These are phyloP conservation scores for Trichoderma simmonsii DNA, from an alignment of 2,329 filamentous ascomycete species.

Conservation along the genomic window DNA sequence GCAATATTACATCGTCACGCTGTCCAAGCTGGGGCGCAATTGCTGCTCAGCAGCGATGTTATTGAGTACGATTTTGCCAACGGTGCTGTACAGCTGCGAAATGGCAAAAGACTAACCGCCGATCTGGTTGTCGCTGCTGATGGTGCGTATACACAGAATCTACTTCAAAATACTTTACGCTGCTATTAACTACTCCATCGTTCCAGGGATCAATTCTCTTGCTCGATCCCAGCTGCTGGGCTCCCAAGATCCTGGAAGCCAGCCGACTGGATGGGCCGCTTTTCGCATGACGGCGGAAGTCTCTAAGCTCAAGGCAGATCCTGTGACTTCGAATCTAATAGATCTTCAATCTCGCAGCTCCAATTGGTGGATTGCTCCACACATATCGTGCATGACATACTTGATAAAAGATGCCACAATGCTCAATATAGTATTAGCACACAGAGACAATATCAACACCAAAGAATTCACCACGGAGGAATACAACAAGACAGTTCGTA, in stretches of 20 bases:
- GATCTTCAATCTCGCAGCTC: conserved; percentile 24
- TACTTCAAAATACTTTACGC: neutral
- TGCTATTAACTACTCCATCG: neutral
- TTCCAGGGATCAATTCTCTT: conserved; percentile 28
- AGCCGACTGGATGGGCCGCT: conserved; percentile 38
- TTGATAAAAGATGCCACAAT: conserved; percentile 38
- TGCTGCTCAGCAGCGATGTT: conserved; percentile 28
- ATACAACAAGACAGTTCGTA: conserved; percentile 9
- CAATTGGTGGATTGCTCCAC: conserved; percentile 37
- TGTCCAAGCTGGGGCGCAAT: conserved; percentile 25
- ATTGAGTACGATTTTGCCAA: conserved; percentile 23
- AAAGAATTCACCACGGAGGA: conserved; percentile 12
- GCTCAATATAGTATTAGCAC: conserved; percentile 45
- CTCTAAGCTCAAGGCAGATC: conserved; percentile 33
- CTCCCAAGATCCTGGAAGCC: conserved; percentile 16
- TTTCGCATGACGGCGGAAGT: conserved; percentile 40
- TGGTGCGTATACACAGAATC: conserved; percentile 24
- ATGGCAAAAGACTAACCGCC: conserved; percentile 25
- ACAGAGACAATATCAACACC: conserved; percentile 32
- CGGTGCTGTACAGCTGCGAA: conserved; percentile 23
- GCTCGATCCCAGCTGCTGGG: conserved; percentile 25
- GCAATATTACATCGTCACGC: conserved; percentile 30
- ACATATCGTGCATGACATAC: conserved; percentile 44
- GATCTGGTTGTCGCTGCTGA: conserved; percentile 38
- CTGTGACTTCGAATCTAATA: conserved; percentile 35